Evolutionary conservation across 73 alveolate species (phyloP).

Genomic region (Stentor roeselii): DNA sequence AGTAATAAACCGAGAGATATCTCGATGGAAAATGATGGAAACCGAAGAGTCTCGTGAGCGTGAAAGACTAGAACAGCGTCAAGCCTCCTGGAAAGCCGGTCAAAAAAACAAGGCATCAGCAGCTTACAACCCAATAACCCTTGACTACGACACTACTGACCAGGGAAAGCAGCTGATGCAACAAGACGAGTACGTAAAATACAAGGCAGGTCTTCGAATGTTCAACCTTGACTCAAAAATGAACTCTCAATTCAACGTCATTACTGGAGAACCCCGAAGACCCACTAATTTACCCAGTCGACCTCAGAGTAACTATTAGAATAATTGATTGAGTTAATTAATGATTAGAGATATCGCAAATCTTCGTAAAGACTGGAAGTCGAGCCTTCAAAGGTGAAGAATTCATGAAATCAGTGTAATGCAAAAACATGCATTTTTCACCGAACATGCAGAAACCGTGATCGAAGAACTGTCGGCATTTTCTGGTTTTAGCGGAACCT

Average conservation of each 20-base stretch:
- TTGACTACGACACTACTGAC: slow-evolving; percentile 85
- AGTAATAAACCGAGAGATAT: slow-evolving; percentile 78
- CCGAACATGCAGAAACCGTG: no score
- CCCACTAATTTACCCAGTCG: slow-evolving; percentile 51
- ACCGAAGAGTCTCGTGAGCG: slow-evolving; percentile 76
- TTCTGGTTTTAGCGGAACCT: no score
- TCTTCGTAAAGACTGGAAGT: no score
- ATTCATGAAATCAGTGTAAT: no score
- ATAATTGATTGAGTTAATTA: no score
- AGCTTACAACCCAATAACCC: slow-evolving; percentile 90
- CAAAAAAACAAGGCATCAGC: slow-evolving; percentile 84
- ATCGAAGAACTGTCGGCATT: no score
- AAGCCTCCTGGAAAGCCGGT: slow-evolving; percentile 78
- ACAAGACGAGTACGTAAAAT: slow-evolving; percentile 89
- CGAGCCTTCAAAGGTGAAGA: no score
- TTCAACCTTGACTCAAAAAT: slow-evolving; percentile 87
- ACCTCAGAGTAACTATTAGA: no score
- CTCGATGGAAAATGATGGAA: slow-evolving; percentile 94
- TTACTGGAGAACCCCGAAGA: slow-evolving; percentile 84
- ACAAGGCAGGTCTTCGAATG: slow-evolving; percentile 85
- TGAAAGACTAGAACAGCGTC: slow-evolving; percentile 67
- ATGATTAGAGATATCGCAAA: no score
- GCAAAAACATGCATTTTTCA: no score
- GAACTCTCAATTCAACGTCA: slow-evolving; percentile 88
- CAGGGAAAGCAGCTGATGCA: slow-evolving; percentile 80